Evolutionary conservation across 805 yeast genomes (phyloP), one percentile per base, ranked within the genome.

Genomic region (Candida sphagnicola): DNA sequence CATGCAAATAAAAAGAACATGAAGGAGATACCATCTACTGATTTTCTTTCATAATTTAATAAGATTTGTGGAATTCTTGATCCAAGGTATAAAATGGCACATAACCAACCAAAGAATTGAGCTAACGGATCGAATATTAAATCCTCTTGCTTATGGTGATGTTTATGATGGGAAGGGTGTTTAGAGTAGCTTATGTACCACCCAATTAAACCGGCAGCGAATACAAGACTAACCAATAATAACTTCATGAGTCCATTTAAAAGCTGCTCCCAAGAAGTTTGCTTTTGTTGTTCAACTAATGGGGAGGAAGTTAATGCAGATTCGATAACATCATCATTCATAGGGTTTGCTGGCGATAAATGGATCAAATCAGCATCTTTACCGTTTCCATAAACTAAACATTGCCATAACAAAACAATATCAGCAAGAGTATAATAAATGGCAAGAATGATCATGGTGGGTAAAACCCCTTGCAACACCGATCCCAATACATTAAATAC

Each of bases 1-100:
- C 96, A 89, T 15, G 99, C 98, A 71, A 93, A 91, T 16, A 93
- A 65, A 64, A 91, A 91, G 62, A 93, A 91, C 72, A 91, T 72
- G 54, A 93, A 87, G 8, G 96, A 87, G 35, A 91, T 85, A 17
- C 98, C 98, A 45, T 93, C 98, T 57, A 96, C 89, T 2, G 95
- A 84, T 62, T 89, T 90, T 54, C 97, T 75, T 57, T 82, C 72
- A 55, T 74, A 87, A 62, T 93, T 93, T 44, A 91, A 72, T 42
- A 87, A 59, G 38, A 93, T 87, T 64, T 93, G 99, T 1, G 99
- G 99, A 19, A 93, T 63, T 50, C 99, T 72, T 13, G 98, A 90
- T 2, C 96, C 95, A 43, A 91, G 63, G 53, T 85, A 85, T 29
- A 85, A 66, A 1, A 67, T 56, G 5, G 95, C 93, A 65, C 90